Evolutionary conservation across 2,329 filamentous ascomycete species (phyloP).

Genomic region (Aulographum hederae): DNA sequence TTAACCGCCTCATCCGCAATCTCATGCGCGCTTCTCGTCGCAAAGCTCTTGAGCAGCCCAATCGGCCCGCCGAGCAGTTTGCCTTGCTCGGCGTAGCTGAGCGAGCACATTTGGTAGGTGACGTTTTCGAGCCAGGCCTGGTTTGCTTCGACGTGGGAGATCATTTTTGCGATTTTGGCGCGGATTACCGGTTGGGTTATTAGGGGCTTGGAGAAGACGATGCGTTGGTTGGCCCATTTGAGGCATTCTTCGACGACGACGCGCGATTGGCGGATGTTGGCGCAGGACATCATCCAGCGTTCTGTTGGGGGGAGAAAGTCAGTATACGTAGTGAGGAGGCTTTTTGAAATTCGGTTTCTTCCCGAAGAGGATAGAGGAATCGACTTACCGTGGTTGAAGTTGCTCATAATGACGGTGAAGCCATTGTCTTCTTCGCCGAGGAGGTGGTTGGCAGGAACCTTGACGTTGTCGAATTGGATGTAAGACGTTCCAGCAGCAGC

Average conservation of each 20-base stretch:
- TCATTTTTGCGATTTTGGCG: slow-evolving; percentile 80
- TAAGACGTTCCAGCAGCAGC: slow-evolving; percentile 61
- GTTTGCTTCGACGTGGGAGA: slow-evolving; percentile 61
- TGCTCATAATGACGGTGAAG: slow-evolving; percentile 66
- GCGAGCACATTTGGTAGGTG: slow-evolving; percentile 75
- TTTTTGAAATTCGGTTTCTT: neutral
- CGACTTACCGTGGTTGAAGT: slow-evolving; percentile 90
- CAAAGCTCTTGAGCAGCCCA: slow-evolving; percentile 62
- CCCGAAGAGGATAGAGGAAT: neutral
- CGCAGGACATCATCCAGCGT: slow-evolving; percentile 57
- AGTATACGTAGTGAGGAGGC: slow-evolving; percentile 1
- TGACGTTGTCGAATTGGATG: slow-evolving; percentile 72
- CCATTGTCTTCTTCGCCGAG: slow-evolving; percentile 73
- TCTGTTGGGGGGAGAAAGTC: no score
- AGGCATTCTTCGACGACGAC: slow-evolving; percentile 65
- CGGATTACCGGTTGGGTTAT: slow-evolving; percentile 68
- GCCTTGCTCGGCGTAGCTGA: slow-evolving; percentile 62
- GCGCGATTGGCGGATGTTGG: slow-evolving; percentile 44
- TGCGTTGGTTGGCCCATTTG: slow-evolving; percentile 75
- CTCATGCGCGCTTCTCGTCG: slow-evolving; percentile 61
- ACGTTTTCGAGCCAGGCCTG: slow-evolving; percentile 74
- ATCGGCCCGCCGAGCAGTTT: slow-evolving; percentile 64
- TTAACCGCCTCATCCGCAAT: slow-evolving; percentile 71
- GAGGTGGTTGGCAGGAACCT: slow-evolving; percentile 62
- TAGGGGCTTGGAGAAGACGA: slow-evolving; percentile 67